A percentile compares a stretch with the other conserved stretches of the same genome.
Evolutionary conservation across 83 land plant genomes (phyloP).

Genomic region (Isoetes engelmannii): DNA sequence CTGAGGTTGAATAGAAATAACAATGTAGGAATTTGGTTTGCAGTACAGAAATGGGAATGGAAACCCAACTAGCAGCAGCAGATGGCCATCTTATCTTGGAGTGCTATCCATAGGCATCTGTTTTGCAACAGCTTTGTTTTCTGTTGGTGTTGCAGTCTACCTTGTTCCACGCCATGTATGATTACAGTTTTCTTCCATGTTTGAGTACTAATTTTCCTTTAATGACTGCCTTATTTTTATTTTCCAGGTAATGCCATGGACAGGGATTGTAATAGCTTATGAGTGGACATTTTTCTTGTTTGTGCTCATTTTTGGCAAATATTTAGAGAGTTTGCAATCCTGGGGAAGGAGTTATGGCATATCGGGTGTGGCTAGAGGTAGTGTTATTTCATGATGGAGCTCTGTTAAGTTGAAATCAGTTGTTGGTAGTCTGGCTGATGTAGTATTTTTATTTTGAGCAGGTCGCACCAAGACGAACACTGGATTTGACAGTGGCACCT

Average conservation of each 20-base stretch:
- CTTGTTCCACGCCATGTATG: constrained; percentile 65
- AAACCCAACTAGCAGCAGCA: neutral
- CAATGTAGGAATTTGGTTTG: too few species aligned
- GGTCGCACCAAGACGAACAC: constrained; percentile 51
- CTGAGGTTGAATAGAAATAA: too few species aligned
- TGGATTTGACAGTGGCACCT: constrained; percentile 45
- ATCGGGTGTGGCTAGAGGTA: neutral
- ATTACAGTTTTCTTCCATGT: constrained; percentile 2
- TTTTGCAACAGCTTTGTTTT: constrained; percentile 40
- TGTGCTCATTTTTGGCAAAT: constrained; percentile 57
- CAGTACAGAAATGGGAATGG: too few species aligned
- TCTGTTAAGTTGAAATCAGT: too few species aligned
- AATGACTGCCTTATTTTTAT: neutral
- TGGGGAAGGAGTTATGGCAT: constrained; percentile 48
- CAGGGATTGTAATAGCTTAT: constrained; percentile 73
- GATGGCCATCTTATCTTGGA: constrained; percentile 61
- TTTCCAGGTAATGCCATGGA: constrained; percentile 65
- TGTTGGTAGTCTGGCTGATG: neutral
- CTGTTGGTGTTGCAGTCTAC: constrained; percentile 47
- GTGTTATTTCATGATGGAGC: too few species aligned
- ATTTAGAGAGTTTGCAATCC: constrained; percentile 43
- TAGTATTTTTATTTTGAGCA: constrained; percentile 12
- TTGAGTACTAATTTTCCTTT: neutral
- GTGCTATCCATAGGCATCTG: constrained; percentile 49
- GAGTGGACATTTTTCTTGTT: constrained; percentile 83